A percentile compares a stretch with the other conserved stretches of the same genome.
Conservation (phyloP, 1,284 basidiomycete species). For the Ustilago curta region DNA sequence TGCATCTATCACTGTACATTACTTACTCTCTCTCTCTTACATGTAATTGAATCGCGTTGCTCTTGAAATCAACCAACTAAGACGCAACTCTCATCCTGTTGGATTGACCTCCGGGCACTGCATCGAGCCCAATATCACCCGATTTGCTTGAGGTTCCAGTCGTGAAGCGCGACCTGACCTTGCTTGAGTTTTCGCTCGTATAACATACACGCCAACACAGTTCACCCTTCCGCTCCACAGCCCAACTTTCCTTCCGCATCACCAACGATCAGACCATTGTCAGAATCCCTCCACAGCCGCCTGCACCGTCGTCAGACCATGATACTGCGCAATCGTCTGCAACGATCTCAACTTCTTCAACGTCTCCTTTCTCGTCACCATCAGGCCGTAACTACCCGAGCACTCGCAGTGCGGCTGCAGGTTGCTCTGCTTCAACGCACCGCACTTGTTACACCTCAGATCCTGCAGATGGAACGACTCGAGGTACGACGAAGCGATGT, state of each 20-base stretch:
- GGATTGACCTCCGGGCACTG: too few relatives aligned
- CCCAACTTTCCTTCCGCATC: not conserved
- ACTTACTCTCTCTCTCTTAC: not conserved
- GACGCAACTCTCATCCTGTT: not conserved
- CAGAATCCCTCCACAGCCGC: constrained; percentile 21
- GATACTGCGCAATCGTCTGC: constrained; percentile 53
- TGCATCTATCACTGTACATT: constrained; percentile 1
- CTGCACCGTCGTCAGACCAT: constrained; percentile 25
- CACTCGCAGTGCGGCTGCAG: constrained; percentile 87
- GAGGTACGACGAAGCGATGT: constrained; percentile 79
- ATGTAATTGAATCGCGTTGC: not conserved
- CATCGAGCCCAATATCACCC: too few relatives aligned
- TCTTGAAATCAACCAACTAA: not conserved
- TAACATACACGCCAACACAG: not conserved
- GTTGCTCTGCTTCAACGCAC: constrained; percentile 87
- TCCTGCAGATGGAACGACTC: constrained; percentile 88
- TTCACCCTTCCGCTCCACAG: not conserved
- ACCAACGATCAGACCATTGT: constrained; percentile 21
- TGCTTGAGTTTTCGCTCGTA: not conserved
- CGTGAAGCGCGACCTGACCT: too few relatives aligned
- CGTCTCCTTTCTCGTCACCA: constrained; percentile 57
- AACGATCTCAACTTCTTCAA: constrained; percentile 48
- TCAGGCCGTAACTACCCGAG: constrained; percentile 73
- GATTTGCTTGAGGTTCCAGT: too few relatives aligned
- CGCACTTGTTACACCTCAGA: constrained; percentile 81